These are phyloP conservation scores for Ascocoryne sarcoides DNA, from an alignment of 2,329 filamentous ascomycete species.

Conservation along the genomic window DNA sequence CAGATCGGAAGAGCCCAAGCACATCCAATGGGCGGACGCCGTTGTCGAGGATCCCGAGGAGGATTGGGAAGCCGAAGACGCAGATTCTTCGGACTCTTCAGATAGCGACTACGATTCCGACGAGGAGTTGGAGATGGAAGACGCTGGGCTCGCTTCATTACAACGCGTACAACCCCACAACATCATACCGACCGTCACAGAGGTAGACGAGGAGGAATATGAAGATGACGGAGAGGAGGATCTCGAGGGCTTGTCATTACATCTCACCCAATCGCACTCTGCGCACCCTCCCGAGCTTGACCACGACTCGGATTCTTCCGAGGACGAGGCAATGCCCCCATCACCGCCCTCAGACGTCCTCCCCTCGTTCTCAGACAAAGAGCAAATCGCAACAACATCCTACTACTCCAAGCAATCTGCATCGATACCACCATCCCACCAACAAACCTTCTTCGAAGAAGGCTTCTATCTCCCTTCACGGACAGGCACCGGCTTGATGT, in stretches of 20 bases:
- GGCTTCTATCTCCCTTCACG: slow-evolving; percentile 39
- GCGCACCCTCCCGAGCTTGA: slow-evolving; percentile 60
- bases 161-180: slow-evolving; percentile 36
- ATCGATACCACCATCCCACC: slow-evolving; percentile 27
- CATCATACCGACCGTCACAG: slow-evolving; percentile 16
- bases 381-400: slow-evolving; percentile 35
- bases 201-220: slow-evolving; percentile 31
- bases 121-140: slow-evolving; percentile 47
- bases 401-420: slow-evolving; percentile 26
- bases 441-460: slow-evolving; percentile 36
- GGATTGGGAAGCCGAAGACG: slow-evolving; percentile 60
- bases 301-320: slow-evolving; percentile 58
- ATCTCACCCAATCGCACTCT: slow-evolving; percentile 58
- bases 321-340: slow-evolving; percentile 65
- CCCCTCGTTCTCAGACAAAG: slow-evolving; percentile 51
- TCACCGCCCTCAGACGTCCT: slow-evolving; percentile 35
- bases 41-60: slow-evolving; percentile 66
- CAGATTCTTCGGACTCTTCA: slow-evolving; percentile 36
- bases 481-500: slow-evolving; percentile 33
- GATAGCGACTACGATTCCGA: slow-evolving; percentile 43
- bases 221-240: slow-evolving; percentile 53
- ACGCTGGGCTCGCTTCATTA: slow-evolving; percentile 40
- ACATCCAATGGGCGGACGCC: slow-evolving; percentile 81
- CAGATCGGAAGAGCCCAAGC: slow-evolving; percentile 47
- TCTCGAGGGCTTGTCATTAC: slow-evolving; percentile 56